Conservation (phyloP, 345 rosid species). For the Kandelia obovata region DNA sequence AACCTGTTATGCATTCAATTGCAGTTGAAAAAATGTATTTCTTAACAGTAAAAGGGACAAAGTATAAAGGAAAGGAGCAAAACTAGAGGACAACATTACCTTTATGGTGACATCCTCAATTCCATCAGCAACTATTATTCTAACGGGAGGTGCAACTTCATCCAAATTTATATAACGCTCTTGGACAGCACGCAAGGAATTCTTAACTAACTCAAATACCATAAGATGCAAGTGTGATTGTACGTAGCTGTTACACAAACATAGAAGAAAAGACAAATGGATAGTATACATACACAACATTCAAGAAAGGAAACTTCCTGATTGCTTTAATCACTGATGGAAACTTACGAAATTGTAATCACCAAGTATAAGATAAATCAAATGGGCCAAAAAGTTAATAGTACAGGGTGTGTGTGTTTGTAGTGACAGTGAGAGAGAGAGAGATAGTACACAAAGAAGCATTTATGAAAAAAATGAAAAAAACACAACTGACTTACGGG, state of each 20-base stretch:
- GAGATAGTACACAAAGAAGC: neutral
- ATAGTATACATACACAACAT: neutral
- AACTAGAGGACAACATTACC: slow-evolving; percentile 32
- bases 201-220: slow-evolving; percentile 94
- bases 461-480: neutral
- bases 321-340: neutral
- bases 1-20: neutral
- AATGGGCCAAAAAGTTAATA: neutral
- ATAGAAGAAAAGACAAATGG: neutral
- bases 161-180: slow-evolving; percentile 72
- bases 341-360: neutral
- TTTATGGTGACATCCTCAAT: slow-evolving; percentile 90
- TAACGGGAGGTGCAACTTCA: slow-evolving; percentile 67
- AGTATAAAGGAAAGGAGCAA: neutral
- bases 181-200: slow-evolving; percentile 88
- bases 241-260: slow-evolving; percentile 51
- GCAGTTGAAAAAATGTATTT: neutral
- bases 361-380: neutral
- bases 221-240: slow-evolving; percentile 89
- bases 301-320: neutral
- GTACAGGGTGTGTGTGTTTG: neutral
- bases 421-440: too few species aligned
- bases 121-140: slow-evolving; percentile 89
- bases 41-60: neutral
- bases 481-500: slow-evolving; percentile 50